Evolutionary conservation across 1,284 basidiomycete genomes (phyloP).

Genomic region (Sporisorium sorghi): DNA sequence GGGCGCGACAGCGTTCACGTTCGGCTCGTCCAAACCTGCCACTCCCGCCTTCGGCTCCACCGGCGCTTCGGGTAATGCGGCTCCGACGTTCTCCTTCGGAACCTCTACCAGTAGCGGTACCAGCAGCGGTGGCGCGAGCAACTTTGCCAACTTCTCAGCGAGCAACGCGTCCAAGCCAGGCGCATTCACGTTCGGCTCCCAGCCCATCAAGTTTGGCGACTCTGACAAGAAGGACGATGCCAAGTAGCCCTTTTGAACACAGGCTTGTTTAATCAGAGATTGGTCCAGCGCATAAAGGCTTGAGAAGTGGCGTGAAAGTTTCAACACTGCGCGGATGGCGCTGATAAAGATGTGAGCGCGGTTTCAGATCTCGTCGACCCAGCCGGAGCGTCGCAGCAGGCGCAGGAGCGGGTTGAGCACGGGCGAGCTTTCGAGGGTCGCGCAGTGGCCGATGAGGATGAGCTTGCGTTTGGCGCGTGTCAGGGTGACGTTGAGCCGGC

Average conservation of each 20-base stretch:
- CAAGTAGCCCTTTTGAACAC: no score
- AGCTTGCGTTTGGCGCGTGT: constrained; percentile 73
- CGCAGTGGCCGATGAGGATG: constrained; percentile 51
- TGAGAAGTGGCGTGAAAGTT: no score
- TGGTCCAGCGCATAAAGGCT: no score
- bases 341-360: background rate
- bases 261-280: no score
- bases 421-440: constrained; percentile 34
- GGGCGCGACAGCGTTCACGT: background rate
- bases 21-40: background rate
- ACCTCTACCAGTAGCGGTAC: constrained; percentile 6
- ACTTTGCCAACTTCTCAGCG: constrained; percentile 35
- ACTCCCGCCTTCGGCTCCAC: constrained; percentile 8
- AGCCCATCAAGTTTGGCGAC: constrained; percentile 44
- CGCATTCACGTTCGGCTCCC: constrained; percentile 32
- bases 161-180: constrained; percentile 37
- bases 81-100: constrained; percentile 28
- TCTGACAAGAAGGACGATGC: constrained; percentile 13
- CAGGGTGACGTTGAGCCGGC: constrained; percentile 63
- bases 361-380: constrained; percentile 4
- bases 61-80: background rate
- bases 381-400: constrained; percentile 2
- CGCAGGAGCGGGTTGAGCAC: constrained; percentile 15
- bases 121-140: no score
- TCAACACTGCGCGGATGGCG: no score